Percentiles rank a stretch among this genome's conserved stretches.
Conservation (phyloP, 2,329 filamentous ascomycete species). For the Aplosporella prunicola region DNA sequence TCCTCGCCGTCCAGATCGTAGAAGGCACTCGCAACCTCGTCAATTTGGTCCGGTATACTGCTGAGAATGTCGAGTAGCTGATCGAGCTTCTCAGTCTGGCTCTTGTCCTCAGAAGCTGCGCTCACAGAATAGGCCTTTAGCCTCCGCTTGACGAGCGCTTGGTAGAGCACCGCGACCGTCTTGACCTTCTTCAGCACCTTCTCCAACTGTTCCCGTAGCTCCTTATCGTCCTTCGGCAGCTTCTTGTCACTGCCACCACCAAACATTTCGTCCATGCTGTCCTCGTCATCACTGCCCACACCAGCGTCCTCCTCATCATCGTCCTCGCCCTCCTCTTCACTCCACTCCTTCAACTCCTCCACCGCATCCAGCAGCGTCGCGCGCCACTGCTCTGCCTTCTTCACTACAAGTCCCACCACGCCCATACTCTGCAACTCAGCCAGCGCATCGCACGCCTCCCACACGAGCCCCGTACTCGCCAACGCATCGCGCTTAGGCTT, state of each 20-base stretch:
- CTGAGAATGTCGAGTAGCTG: slow-evolving; percentile 48
- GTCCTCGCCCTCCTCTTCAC: slow-evolving; percentile 58
- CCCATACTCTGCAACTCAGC: slow-evolving; percentile 55
- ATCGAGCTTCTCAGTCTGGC: slow-evolving; percentile 35
- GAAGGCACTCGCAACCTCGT: slow-evolving; percentile 61
- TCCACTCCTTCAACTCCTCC: slow-evolving; percentile 81
- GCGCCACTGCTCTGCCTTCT: slow-evolving; percentile 63
- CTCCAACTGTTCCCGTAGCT: slow-evolving; percentile 59
- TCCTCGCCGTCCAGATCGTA: slow-evolving; percentile 56
- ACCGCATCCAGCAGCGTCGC: slow-evolving; percentile 74
- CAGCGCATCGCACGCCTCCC: slow-evolving; percentile 73
- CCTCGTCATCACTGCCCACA: slow-evolving; percentile 32
- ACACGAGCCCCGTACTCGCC: slow-evolving; percentile 65
- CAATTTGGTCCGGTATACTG: slow-evolving; percentile 55
- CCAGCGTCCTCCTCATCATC: slow-evolving; percentile 34
- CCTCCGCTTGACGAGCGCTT: slow-evolving; percentile 59
- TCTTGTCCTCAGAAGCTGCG: slow-evolving; percentile 4
- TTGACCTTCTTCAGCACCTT: slow-evolving; percentile 55
- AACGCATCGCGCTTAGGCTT: slow-evolving; percentile 29
- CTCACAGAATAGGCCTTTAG: slow-evolving; percentile 45
- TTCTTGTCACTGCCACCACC: slow-evolving; percentile 23
- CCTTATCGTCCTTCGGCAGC: slow-evolving; percentile 49
- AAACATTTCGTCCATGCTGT: slow-evolving; percentile 60
- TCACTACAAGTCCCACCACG: slow-evolving; percentile 58
- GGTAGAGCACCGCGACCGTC: slow-evolving; percentile 58